Evolutionary conservation across 768 basidiomycete genomes (phyloP).

Genomic region (Calvatia gigantea): DNA sequence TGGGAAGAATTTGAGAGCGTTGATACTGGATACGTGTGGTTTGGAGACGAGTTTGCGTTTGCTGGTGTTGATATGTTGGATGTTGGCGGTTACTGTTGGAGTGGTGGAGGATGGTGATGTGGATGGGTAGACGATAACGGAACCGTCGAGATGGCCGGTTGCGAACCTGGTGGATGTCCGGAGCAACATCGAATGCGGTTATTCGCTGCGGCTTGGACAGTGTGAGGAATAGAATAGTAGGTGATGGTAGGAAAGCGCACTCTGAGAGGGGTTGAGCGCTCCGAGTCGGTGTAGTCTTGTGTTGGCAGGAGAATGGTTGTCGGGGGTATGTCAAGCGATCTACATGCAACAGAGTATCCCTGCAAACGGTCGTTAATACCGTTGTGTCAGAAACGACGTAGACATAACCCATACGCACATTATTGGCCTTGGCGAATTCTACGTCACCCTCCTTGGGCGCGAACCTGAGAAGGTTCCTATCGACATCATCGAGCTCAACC

Average conservation of each 20-base stretch:
- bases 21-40: conserved; percentile 42
- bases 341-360: conserved; percentile 44
- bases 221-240: neutral
- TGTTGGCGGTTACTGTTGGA: neutral
- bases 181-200: conserved; percentile 60
- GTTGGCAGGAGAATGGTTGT: conserved; percentile 7
- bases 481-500: conserved; percentile 48
- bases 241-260: conserved; percentile 21
- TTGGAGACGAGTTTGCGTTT: conserved; percentile 30
- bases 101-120: conserved; percentile 19
- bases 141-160: conserved; percentile 55
- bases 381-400: conserved; percentile 20
- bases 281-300: conserved; percentile 46
- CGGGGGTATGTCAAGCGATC: conserved; percentile 38
- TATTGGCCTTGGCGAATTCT: conserved; percentile 29
- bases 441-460: conserved; percentile 45
- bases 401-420: conserved; percentile 32
- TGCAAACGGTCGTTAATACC: conserved; percentile 11
- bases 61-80: conserved; percentile 22
- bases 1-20: conserved; percentile 58
- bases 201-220: conserved; percentile 52
- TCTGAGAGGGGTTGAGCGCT: conserved; percentile 36
- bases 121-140: conserved; percentile 47
- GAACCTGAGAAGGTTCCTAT: conserved; percentile 46
- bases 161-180: conserved; percentile 50